Evolutionary conservation across 2,329 filamentous ascomycete genomes (phyloP).

Genomic region (Hymenoscyphus fraxineus): DNA sequence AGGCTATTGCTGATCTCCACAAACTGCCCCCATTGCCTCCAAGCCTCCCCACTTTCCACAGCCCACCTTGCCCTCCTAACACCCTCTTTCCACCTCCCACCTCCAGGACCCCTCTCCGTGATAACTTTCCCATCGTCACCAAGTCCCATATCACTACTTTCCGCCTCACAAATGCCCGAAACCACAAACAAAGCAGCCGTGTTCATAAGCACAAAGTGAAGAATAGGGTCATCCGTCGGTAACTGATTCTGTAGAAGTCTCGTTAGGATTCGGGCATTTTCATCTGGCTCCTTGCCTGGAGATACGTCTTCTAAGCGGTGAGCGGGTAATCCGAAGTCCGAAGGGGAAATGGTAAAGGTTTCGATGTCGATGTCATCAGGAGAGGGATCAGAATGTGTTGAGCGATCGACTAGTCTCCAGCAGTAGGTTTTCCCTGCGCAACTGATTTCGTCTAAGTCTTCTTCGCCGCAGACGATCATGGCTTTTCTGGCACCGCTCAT

Average conservation of each 20-base stretch:
- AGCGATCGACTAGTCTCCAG: constrained; percentile 69
- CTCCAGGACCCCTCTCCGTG: constrained; percentile 77
- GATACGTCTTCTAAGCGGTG: constrained; percentile 77
- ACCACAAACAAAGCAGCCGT: constrained; percentile 83
- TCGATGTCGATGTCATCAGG: constrained; percentile 55
- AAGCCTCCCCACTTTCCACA: constrained; percentile 80
- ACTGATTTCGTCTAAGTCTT: constrained; percentile 92
- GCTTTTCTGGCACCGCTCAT: constrained; percentile 77
- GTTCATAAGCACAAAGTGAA: constrained; percentile 94
- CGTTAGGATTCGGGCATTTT: constrained; percentile 83
- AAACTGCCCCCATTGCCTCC: constrained; percentile 77
- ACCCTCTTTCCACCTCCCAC: constrained; percentile 91
- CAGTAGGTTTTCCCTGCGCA: constrained; percentile 85
- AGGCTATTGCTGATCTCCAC: constrained; percentile 61
- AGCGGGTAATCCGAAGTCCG: constrained; percentile 78
- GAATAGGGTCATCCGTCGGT: constrained; percentile 71
- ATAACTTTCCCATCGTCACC: constrained; percentile 80
- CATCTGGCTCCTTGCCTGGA: constrained; percentile 76
- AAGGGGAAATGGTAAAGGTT: constrained; percentile 72
- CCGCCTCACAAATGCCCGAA: constrained; percentile 80
- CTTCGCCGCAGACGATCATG: constrained; percentile 86
- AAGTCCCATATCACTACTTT: constrained; percentile 72
- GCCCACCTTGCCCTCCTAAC: constrained; percentile 84
- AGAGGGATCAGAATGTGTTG: constrained; percentile 37
- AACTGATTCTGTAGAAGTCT: constrained; percentile 72